A percentile compares a stretch with the other conserved stretches of the same genome.
Evolutionary conservation across 2,329 filamentous ascomycete genomes (phyloP).

Genomic region (Westerdykella sp.): DNA sequence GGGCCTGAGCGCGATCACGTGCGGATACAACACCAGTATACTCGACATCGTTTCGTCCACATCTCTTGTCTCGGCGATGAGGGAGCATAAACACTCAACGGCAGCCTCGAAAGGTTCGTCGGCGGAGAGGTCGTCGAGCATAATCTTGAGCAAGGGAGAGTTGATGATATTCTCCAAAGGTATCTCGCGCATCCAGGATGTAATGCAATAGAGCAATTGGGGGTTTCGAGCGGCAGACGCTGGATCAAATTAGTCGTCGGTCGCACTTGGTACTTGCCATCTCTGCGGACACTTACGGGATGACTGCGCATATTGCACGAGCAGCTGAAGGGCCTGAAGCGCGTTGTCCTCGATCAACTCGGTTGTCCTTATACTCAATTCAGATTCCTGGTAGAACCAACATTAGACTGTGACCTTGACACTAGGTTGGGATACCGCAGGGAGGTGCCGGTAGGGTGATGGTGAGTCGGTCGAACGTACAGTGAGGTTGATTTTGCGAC

Average conservation of each 20-base stretch:
- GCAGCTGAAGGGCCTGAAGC: constrained; percentile 74
- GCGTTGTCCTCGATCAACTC: constrained; percentile 90
- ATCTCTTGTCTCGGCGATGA: constrained; percentile 86
- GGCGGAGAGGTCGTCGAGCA: constrained; percentile 69
- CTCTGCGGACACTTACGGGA: constrained; percentile 57
- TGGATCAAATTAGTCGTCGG: constrained; percentile 1
- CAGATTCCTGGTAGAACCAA: constrained; percentile 70
- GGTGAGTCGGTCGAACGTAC: constrained; percentile 66
- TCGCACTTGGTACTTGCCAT: constrained; percentile 8
- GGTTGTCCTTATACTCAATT: constrained; percentile 75
- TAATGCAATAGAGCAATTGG: constrained; percentile 88
- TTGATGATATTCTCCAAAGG: constrained; percentile 75
- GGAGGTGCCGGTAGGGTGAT: constrained; percentile 35
- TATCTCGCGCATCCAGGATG: constrained; percentile 93
- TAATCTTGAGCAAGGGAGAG: constrained; percentile 74
- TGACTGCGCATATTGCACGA: constrained; percentile 87
- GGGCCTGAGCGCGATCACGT: constrained; percentile 67
- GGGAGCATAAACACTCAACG: constrained; percentile 84
- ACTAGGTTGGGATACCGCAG: constrained; percentile 28
- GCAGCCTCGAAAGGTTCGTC: constrained; percentile 79
- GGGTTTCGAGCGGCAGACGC: constrained; percentile 77
- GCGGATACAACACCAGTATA: constrained; percentile 77
- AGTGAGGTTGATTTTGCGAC: constrained; percentile 97
- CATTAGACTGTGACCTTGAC: constrained; percentile 40
- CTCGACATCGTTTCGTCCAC: constrained; percentile 82